Conservation (phyloP, 1,284 basidiomycete species). For the Agaricales sp. region DNA sequence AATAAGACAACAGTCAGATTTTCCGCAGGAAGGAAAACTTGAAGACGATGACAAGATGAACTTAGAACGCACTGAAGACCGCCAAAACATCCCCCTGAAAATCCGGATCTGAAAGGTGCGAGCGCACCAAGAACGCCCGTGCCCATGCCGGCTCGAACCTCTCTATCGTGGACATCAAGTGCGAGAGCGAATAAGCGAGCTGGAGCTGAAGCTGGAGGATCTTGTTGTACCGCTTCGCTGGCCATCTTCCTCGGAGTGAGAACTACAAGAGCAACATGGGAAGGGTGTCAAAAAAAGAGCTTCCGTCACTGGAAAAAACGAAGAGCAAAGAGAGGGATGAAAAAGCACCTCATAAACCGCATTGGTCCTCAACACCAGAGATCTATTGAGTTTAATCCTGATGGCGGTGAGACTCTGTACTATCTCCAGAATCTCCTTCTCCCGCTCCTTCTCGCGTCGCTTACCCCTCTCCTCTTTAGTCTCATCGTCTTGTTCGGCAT, state of each 20-base stretch:
- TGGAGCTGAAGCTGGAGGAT: constrained; percentile 59
- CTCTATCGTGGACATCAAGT: constrained; percentile 53
- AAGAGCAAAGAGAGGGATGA: constrained; percentile 6
- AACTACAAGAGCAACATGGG: constrained; percentile 29
- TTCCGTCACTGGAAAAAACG: background rate
- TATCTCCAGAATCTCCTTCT: constrained; percentile 43
- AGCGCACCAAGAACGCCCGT: constrained; percentile 65
- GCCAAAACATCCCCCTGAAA: constrained; percentile 81
- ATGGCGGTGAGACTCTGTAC: constrained; percentile 51
- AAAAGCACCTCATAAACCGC: constrained; percentile 63
- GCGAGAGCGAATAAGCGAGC: constrained; percentile 45
- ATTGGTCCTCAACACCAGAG: constrained; percentile 43
- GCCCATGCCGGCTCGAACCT: constrained; percentile 66
- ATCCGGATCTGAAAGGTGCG: constrained; percentile 67
- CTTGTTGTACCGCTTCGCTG: constrained; percentile 52
- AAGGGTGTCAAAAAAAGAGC: background rate
- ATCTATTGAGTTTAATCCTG: constrained; percentile 51
- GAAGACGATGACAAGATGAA: too few relatives aligned
- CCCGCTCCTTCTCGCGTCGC: too few relatives aligned
- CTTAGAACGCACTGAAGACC: constrained; percentile 57
- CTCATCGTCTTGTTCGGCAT: too few relatives aligned
- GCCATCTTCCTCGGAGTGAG: constrained; percentile 62
- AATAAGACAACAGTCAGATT: background rate
- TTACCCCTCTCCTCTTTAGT: too few relatives aligned
- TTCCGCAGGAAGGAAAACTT: background rate